Base-by-base conservation (phyloP, 768 basidiomycete species). In the Tylopilus vinaceipallidus region DNA sequence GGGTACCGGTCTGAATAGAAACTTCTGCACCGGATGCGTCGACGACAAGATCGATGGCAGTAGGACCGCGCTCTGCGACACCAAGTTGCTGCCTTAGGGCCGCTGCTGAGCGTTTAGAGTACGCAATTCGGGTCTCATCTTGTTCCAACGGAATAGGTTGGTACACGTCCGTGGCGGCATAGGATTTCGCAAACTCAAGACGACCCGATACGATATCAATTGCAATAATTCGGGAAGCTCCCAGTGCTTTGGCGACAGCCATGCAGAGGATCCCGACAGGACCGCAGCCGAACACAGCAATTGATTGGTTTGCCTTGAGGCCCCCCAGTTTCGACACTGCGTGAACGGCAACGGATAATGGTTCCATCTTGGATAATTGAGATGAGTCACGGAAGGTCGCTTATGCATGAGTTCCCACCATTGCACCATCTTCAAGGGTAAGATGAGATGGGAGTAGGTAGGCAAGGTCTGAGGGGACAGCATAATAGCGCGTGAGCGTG, bases 171-270 rank as follows among this genome's bases (percentile, higher is more conserved):
- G 91, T 88, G 9, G 92, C 93, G 5, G 85, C 90, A 65, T 95
- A 95, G 24, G 62, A 59, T 67, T 86, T 87, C 16, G 95, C 93
- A 63, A 98, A 97, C 42, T 89, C 79, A 41, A 98, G 82, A 32
- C 95, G 85, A 24, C 75, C 68, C 27, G 80, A 72, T 45, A 84
- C 77, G 54, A 91, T 86, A 63, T 94, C 94, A 53, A 95, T 80
- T 4, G 86, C 94, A 52, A 98, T 79, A 54, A 95, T 77, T 41
- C 88, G 84, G 35, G 78, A 76, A 2, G 93, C 95, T 30, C 93
- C 94, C 40, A 95, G 75, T 3, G 95, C 94, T 66, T 88, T 94
- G 7, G 95, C 95, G n/a, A 93, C 91, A 7, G 91, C 94, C 88
- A 95, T 91, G 63, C 88, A 90, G 19, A 97, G 80, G 24, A 95